phyloP scores from a whole-genome alignment of 805 yeast genomes.

The Metschnikowia chrysomelidarum region DNA sequence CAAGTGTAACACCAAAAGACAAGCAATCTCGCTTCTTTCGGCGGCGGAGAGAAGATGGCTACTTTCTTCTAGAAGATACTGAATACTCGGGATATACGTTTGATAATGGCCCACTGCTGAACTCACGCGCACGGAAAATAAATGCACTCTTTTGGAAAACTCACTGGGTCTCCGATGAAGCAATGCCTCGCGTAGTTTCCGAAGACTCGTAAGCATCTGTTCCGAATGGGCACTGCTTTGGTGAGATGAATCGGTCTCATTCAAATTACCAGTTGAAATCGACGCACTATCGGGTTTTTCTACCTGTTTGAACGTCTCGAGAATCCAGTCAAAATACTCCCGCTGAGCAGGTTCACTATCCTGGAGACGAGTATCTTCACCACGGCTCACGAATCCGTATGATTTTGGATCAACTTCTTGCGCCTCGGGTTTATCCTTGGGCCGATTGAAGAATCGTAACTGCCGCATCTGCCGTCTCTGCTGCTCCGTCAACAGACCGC shows the following conservation, averaged over 20 bases:
- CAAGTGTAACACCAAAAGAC: slow-evolving; percentile 45
- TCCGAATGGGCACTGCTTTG: slow-evolving; percentile 20
- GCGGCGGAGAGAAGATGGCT: slow-evolving; percentile 20
- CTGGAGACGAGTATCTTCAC: slow-evolving; percentile 52
- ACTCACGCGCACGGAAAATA: slow-evolving; percentile 47
- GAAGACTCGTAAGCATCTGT: slow-evolving; percentile 27
- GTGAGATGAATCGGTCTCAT: neutral
- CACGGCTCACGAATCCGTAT: slow-evolving; percentile 60
- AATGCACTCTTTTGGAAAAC: slow-evolving; percentile 45
- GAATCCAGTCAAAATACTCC: slow-evolving; percentile 38
- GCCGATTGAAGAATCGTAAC: slow-evolving; percentile 17
- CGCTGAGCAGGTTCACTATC: slow-evolving; percentile 41
- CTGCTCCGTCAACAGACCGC: slow-evolving; percentile 2
- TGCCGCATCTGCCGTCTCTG: slow-evolving; percentile 7
- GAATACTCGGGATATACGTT: slow-evolving; percentile 54
- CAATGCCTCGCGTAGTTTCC: slow-evolving; percentile 58
- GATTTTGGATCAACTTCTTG: slow-evolving; percentile 7
- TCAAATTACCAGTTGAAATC: neutral
- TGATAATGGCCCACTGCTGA: slow-evolving; percentile 48
- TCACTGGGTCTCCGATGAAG: slow-evolving; percentile 35
- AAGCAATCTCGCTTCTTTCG: slow-evolving; percentile 41
- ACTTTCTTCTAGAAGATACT: slow-evolving; percentile 35
- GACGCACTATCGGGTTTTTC: slow-evolving; percentile 3
- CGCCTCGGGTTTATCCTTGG: neutral
- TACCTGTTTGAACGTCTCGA: slow-evolving; percentile 16